Percentiles rank a stretch among this genome's conserved stretches.
phyloP scores from a whole-genome alignment of 164 flowering plant genomes.

The Chimonanthus salicifolius region DNA sequence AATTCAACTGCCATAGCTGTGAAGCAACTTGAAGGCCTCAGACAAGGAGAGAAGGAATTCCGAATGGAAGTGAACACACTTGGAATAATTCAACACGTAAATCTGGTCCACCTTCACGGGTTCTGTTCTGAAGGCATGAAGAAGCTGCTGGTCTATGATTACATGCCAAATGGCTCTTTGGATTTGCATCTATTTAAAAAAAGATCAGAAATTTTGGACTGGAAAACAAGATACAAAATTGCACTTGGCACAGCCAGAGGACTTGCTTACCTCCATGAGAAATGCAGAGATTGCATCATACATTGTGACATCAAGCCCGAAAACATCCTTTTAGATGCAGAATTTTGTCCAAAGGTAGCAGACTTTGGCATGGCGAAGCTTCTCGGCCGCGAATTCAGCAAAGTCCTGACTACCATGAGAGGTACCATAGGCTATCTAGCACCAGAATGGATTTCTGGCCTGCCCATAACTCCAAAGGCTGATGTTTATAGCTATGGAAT shows the following conservation, averaged over 20 bases:
- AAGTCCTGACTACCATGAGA: constrained; percentile 33
- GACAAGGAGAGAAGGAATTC: constrained; percentile 56
- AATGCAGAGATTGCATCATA: constrained; percentile 34
- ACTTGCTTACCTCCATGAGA: constrained; percentile 27
- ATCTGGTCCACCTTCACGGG: constrained; percentile 48
- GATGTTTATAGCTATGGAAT: constrained; percentile 40
- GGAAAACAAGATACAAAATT: constrained; percentile 30
- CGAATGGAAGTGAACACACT: constrained; percentile 57
- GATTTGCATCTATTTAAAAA: constrained; percentile 27
- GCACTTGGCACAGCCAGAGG: constrained; percentile 33
- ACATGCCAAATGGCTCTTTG: constrained; percentile 49
- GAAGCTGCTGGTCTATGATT: constrained; percentile 45
- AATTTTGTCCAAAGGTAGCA: constrained; percentile 28
- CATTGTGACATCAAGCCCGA: constrained; percentile 42
- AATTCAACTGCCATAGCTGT: constrained; percentile 34
- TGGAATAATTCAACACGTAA: constrained; percentile 53
- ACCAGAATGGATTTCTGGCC: constrained; percentile 37
- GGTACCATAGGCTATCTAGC: constrained; percentile 40
- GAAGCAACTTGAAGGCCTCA: constrained; percentile 40
- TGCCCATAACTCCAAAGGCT: constrained; percentile 32
- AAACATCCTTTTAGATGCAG: constrained; percentile 31
- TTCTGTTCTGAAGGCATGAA: constrained; percentile 41
- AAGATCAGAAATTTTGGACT: constrained; percentile 9
- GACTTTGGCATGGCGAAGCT: constrained; percentile 37
- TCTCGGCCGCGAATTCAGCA: constrained; percentile 29